Percentiles rank a stretch among this genome's conserved stretches.
phyloP scores from a whole-genome alignment of 805 yeast genomes.

The Tetrapisispora namnaoensis region DNA sequence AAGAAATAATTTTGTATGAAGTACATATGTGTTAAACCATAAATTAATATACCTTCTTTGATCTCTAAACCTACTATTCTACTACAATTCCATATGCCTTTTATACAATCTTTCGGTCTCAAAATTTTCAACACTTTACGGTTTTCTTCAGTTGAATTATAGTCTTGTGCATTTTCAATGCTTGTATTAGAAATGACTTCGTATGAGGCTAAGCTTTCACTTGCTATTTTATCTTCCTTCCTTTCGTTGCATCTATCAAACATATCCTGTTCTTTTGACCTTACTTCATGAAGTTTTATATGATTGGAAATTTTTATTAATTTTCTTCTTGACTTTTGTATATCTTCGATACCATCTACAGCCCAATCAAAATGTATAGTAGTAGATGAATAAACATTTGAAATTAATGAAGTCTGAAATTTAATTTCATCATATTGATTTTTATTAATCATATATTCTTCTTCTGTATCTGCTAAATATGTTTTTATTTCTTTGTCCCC shows the following conservation, averaged over 20 bases:
- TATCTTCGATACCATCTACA: conserved; percentile 62
- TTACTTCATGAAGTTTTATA: background rate
- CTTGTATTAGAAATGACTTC: conserved; percentile 39
- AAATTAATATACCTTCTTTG: conserved; percentile 61
- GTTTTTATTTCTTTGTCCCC: conserved; percentile 45
- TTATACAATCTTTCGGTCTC: conserved; percentile 59
- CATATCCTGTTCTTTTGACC: background rate
- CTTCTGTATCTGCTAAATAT: conserved; percentile 55
- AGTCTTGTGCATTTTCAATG: conserved; percentile 25
- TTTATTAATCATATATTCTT: conserved; percentile 21
- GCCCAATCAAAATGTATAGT: conserved; percentile 29
- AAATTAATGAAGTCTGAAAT: conserved; percentile 39
- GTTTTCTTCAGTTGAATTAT: conserved; percentile 48
- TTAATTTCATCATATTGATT: conserved; percentile 41
- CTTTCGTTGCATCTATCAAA: conserved; percentile 3
- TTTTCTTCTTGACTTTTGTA: conserved; percentile 55
- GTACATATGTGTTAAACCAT: conserved; percentile 57
- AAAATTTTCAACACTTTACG: conserved; percentile 63
- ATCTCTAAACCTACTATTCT: conserved; percentile 70
- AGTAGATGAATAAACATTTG: conserved; percentile 33
- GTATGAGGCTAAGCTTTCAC: conserved; percentile 24
- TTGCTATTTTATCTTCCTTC: conserved; percentile 8
- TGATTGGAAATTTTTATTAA: conserved; percentile 18
- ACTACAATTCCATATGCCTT: conserved; percentile 66
- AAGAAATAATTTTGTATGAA: conserved; percentile 59